Evolutionary conservation across 2,329 filamentous ascomycete species (phyloP), one percentile per base, ranked within the genome.

Genomic region (Colletotrichum eremochloae): DNA sequence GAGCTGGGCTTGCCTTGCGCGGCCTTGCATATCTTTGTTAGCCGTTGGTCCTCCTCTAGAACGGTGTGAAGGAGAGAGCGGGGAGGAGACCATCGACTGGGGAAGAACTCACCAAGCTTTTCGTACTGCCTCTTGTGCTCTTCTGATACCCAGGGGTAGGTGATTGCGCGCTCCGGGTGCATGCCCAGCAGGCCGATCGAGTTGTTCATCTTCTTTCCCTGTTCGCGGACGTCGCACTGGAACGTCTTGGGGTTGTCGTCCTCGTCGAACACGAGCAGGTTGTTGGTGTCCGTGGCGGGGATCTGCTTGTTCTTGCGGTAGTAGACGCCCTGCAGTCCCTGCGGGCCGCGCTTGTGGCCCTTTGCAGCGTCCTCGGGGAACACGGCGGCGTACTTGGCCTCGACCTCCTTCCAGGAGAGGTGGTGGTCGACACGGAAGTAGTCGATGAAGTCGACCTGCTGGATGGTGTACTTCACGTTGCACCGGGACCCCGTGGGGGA

Each of bases 161-260:
- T 68, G 67, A 81, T 75, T 1, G 81, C 80, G 14, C 79, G 76
- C 36, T 82, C 81, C 0, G 81, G 81, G 42, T 77, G 81, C 33
- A 81, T 76, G 68, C 78, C 76, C 9, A 78, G 55, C 38, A 82
- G 76, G 24, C 75, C 74, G 68, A 75, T 80, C 36, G 68, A 68
- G 62, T 71, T 71, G 63, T 73, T 73, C 71, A 73, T 73, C 53
- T 77, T 72, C n/a, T 79, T 76, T 15, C 52, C 29, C 61, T 81
- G 79, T 0, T 77, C 53, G 18, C 80, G 74, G 5, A 79, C 77
- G 46, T 74, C 68, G 46, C 73, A 71, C 65, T 74, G 72, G 61
- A 69, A 72, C 42, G 74, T 75, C 38, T 66, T 57, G 24, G 69
- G 63, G 68, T 75, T 74, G 42, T 74, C 74, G 53, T 69, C 57